phyloP scores from a whole-genome alignment of 1,139 yeast species.

The Ogataea hybrid region DNA sequence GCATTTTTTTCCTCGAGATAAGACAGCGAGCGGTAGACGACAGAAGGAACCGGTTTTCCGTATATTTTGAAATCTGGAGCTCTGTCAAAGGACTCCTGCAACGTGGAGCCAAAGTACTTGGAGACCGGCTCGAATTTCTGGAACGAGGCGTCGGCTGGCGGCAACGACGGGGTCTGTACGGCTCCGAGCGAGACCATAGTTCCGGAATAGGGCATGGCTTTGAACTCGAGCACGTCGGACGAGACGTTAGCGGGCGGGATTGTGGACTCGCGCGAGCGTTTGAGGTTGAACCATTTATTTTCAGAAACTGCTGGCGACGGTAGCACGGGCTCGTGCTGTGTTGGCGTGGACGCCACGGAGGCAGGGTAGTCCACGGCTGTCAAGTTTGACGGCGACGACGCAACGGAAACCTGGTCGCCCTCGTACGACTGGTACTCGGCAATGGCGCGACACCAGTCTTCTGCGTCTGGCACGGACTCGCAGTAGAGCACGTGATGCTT shows the following conservation, averaged over 20 bases:
- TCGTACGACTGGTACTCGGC: slow-evolving; percentile 17
- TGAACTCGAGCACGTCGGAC: slow-evolving; percentile 29
- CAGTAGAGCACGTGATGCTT: slow-evolving; percentile 67
- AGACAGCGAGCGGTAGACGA: slow-evolving; percentile 74
- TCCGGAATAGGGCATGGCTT: slow-evolving; percentile 32
- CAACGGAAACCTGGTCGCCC: slow-evolving; percentile 16
- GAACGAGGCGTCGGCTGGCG: slow-evolving; percentile 13
- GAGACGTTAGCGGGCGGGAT: slow-evolving; percentile 6
- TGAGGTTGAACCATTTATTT: slow-evolving; percentile 20
- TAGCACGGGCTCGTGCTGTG: slow-evolving; percentile 8
- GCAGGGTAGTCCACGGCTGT: slow-evolving; percentile 9
- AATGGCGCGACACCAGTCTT: slow-evolving; percentile 64
- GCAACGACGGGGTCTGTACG: slow-evolving; percentile 5
- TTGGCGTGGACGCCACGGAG: slow-evolving; percentile 10
- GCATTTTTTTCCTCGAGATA: slow-evolving; percentile 69
- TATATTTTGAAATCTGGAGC: slow-evolving; percentile 39
- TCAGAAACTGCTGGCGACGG: slow-evolving; percentile 17
- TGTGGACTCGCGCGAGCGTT: slow-evolving; percentile 14
- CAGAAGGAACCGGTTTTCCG: slow-evolving; percentile 58
- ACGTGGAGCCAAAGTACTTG: slow-evolving; percentile 58
- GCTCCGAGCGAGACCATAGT: slow-evolving; percentile 15
- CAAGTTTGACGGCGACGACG: slow-evolving; percentile 19
- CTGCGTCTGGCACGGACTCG: slow-evolving; percentile 78
- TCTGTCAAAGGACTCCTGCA: slow-evolving; percentile 50
- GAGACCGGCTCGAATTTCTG: slow-evolving; percentile 26